Base-by-base conservation (phyloP, 441 rosid genomes). In the Omphalea diandra region DNA sequence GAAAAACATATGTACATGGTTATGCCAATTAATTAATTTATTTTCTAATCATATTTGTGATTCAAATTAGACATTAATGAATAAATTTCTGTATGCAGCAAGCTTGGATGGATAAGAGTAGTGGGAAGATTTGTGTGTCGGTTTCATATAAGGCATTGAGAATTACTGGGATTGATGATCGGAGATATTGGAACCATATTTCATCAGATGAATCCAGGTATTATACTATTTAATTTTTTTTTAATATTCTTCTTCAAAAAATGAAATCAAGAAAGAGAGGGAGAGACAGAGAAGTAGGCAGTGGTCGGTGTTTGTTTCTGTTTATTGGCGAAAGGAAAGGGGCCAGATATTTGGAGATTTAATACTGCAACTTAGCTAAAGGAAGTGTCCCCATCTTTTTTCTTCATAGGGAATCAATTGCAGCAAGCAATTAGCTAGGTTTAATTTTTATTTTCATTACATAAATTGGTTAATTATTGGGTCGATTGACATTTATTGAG, bases 101-200 rank as follows among this genome's bases (percentile, higher is more conserved):
- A 75, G 86, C 83, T 63, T 88, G 98, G 97, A 40, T 94, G 87
- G 97, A 91, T 59, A 87, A 86, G 79, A 79, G 69, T n/a, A 91
- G 89, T 69, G 91, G 97, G 12, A 83, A 90, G 66, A 71, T 85
- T 53, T 87, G 87, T 74, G 38, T 94, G 75, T 79, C 85, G 22
- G 69, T 88, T 72, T 88, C 96, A 27, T 83, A 93, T 14, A 87
- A 83, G 83, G 95, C 90, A 27, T 72, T 94, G 84, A 89, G 83
- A 66, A 87, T 94, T 56, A 91, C 98, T 0, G 97, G 98, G 38
- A 82, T 91, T 8, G 97, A 91, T 72, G 98, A 94, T 78, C 87
- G 97, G 69, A 85, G 97, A 81, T 91, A 94, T 71, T 94, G 98
- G 98, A 84, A 80, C 75, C 81, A 82, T 80, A 83, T 94, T 73